phyloP scores from a whole-genome alignment of 352 stramenopile species.

The Pythium oligandrum region DNA sequence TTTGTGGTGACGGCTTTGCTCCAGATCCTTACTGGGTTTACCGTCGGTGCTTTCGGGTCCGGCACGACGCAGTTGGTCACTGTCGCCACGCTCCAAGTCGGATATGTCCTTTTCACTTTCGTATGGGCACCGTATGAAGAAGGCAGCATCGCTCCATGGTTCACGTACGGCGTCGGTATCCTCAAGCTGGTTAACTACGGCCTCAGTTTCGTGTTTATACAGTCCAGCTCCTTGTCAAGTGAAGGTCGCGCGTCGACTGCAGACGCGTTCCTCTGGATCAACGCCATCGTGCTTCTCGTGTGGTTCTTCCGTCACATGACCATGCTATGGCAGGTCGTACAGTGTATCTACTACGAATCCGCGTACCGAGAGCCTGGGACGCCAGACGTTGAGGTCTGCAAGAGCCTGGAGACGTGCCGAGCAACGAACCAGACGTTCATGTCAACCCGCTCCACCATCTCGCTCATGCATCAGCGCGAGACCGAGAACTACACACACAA shows the following conservation, averaged over 20 bases:
- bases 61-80: neutral
- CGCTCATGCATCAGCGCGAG: no score
- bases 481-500: no score
- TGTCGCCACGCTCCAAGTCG: no score
- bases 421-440: neutral
- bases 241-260: neutral
- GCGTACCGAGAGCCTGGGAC: neutral
- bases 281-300: no score
- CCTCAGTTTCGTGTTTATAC: slow-evolving; percentile 8
- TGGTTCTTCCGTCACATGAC: neutral
- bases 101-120: no score
- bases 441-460: neutral
- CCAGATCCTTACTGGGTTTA: neutral
- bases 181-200: slow-evolving; percentile 16
- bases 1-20: neutral
- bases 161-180: neutral
- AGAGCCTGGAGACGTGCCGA: no score
- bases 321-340: slow-evolving; percentile 7
- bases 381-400: no score
- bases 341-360: neutral
- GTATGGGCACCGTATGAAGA: neutral
- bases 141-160: neutral
- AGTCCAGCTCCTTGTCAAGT: neutral
- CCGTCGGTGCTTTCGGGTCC: neutral
- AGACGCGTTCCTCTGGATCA: no score